Conservation (phyloP, 1,284 basidiomycete genomes). For the Malassezia globosa region DNA sequence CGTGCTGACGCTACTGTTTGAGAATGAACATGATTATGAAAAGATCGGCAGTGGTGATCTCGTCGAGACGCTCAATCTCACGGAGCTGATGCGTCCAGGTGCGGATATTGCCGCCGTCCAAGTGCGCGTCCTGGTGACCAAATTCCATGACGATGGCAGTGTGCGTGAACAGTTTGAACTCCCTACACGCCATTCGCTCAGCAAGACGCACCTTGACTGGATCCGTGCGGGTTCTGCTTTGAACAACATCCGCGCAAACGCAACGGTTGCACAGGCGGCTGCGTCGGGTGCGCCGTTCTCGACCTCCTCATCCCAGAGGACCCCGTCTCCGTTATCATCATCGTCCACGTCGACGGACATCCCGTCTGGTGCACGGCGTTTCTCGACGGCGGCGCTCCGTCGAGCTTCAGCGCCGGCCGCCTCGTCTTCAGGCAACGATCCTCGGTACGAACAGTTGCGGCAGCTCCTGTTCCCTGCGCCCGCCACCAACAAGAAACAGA, state of each 20-base stretch:
- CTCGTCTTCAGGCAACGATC: slow-evolving; percentile 26
- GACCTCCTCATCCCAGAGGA: too few relatives aligned
- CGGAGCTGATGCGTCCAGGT: slow-evolving; percentile 33
- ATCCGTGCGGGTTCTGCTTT: slow-evolving; percentile 44
- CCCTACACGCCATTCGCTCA: slow-evolving; percentile 39
- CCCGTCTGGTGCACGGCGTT: slow-evolving; percentile 18
- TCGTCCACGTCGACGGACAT: slow-evolving; percentile 16
- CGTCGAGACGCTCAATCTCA: slow-evolving; percentile 41
- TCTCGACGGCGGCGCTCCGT: slow-evolving; percentile 19
- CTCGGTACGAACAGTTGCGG: slow-evolving; percentile 40
- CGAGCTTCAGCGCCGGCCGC: slow-evolving; percentile 29
- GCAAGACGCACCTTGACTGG: slow-evolving; percentile 39
- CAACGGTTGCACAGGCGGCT: neutral
- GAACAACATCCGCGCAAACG: slow-evolving; percentile 36
- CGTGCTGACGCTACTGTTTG: slow-evolving; percentile 43
- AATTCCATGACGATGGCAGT: slow-evolving; percentile 31
- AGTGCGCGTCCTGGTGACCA: slow-evolving; percentile 32
- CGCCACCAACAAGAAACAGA: slow-evolving; percentile 18
- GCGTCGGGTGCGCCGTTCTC: neutral
- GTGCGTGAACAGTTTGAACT: slow-evolving; percentile 36
- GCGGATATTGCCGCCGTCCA: slow-evolving; percentile 33
- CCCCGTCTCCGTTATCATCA: slow-evolving; percentile 6
- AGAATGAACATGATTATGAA: slow-evolving; percentile 42
- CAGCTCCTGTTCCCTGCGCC: slow-evolving; percentile 36
- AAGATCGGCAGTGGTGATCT: slow-evolving; percentile 34